A percentile compares a stretch with the other conserved stretches of the same genome.
phyloP scores from a whole-genome alignment of 1,284 basidiomycete genomes.

The Neolentinus lepideus region DNA sequence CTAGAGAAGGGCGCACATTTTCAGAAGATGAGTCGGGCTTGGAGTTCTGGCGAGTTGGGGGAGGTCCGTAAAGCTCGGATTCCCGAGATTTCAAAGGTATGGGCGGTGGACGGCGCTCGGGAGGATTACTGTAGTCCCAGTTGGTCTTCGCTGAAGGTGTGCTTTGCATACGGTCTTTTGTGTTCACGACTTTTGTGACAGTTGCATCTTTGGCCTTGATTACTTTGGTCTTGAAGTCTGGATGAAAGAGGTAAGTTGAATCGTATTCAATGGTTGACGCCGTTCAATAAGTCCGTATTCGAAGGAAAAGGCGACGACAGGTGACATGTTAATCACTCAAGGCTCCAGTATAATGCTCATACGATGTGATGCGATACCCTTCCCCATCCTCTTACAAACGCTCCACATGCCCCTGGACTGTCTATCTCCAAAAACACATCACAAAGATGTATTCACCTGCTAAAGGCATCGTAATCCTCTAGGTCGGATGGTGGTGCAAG shows the following conservation, averaged over 20 bases:
- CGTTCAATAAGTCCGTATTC: too few relatives aligned
- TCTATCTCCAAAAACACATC: too few relatives aligned
- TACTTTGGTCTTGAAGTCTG: conserved; percentile 60
- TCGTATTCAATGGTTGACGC: too few relatives aligned
- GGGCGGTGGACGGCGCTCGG: conserved; percentile 22
- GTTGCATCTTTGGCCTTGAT: conserved; percentile 47
- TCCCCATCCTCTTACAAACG: too few relatives aligned
- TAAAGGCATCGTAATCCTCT: background rate
- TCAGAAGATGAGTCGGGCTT: background rate
- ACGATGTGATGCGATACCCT: too few relatives aligned
- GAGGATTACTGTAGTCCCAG: conserved; percentile 41
- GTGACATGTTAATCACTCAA: too few relatives aligned
- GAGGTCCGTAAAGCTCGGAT: conserved; percentile 1
- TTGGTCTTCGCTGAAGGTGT: conserved; percentile 53
- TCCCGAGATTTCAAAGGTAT: conserved; percentile 16
- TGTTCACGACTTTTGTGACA: conserved; percentile 42
- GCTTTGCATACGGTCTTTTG: conserved; percentile 49
- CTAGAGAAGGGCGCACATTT: background rate
- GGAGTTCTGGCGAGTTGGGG: background rate
- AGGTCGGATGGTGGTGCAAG: too few relatives aligned
- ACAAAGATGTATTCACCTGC: background rate
- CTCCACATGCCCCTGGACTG: too few relatives aligned
- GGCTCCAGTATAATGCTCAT: too few relatives aligned
- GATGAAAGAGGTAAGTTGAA: background rate
- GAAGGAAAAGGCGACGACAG: too few relatives aligned